Base-by-base conservation (phyloP, 106 monocot genomes). In the Allium sativum region DNA sequence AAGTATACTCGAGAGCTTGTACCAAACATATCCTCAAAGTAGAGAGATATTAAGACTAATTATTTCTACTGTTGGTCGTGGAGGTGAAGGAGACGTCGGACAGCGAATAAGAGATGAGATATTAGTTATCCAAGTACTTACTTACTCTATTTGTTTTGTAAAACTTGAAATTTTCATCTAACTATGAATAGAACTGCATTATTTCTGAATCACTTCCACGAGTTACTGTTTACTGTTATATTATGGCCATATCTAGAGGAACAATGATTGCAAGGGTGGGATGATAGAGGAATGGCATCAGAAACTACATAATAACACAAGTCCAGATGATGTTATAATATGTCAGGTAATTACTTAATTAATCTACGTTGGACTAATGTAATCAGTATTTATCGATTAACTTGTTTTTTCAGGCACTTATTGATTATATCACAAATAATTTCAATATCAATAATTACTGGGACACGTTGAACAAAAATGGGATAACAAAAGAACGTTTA, bases 261-360 rank as follows among this genome's bases (percentile, higher is more conserved):
- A 88, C 40, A 98, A 88, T 76, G 82, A 88, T 43, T 98, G 91
- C 76, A 95, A 90, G 59, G 95, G 95, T 67, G 95, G 84, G 18
- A 84, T 96, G 84, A 96, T 96, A 90, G 96, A 98, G 65, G 91
- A 91, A 78, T 98, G 91, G 90, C 96, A 98, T 72, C 96, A 91
- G 66, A 91, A 98, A 59, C 81, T 98, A 31, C 96, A 98, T 55
- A 98, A 98, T 65, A 98, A 98, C 72, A 98, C 96, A 12, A 98
- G 96, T 67, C 96, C 96, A 61, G 96, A 98, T 91, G 96, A 98
- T 68, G 81, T 91, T 21, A 78, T 98, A 42, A 98, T 98, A 63
- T 98, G 96, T 63, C 96, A 98, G 96, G 95, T 96, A 82, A 7
- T 60, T 55, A 18, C 67, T 47, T 17, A 50, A 12, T 65, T 31